phyloP scores from a whole-genome alignment of 2,329 filamentous ascomycete genomes.

The Hirsutella rhossiliensis region DNA sequence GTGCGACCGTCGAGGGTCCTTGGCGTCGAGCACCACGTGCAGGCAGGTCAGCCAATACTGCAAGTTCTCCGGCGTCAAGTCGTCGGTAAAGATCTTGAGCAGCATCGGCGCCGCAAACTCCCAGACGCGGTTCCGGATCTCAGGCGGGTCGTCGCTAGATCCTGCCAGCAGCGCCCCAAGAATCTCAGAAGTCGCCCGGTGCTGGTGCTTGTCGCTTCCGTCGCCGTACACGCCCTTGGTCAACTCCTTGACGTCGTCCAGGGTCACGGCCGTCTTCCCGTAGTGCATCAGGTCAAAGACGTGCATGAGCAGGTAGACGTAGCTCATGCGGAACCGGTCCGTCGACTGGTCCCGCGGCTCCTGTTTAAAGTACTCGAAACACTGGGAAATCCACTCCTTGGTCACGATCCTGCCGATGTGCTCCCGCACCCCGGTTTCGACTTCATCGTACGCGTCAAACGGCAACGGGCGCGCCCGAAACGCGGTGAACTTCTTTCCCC shows the following conservation, averaged over 20 bases:
- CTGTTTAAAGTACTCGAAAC: constrained; percentile 91
- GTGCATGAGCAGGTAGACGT: constrained; percentile 76
- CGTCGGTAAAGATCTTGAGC: constrained; percentile 76
- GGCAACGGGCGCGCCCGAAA: constrained; percentile 58
- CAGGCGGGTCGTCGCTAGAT: constrained; percentile 63
- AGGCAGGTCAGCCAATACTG: constrained; percentile 93
- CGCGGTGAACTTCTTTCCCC: constrained; percentile 77
- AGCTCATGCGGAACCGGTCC: constrained; percentile 83
- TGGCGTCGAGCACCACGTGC: constrained; percentile 76
- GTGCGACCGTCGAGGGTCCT: constrained; percentile 78
- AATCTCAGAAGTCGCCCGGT: constrained; percentile 90
- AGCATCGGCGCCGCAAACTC: constrained; percentile 83
- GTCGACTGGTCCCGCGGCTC: constrained; percentile 73
- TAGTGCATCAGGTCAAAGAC: constrained; percentile 83
- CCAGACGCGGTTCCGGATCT: constrained; percentile 71
- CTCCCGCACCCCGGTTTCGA: constrained; percentile 60
- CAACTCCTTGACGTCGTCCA: constrained; percentile 80
- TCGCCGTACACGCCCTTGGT: constrained; percentile 72
- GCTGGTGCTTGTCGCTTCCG: constrained; percentile 94
- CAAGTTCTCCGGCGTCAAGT: constrained; percentile 85
- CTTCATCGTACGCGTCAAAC: constrained; percentile 64
- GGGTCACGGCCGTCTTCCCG: constrained; percentile 62
- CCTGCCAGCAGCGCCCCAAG: constrained; percentile 74
- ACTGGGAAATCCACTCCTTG: constrained; percentile 73
- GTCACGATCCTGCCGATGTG: constrained; percentile 74